Evolutionary conservation across 768 basidiomycete genomes (phyloP), one percentile per base, ranked within the genome.

Genomic region (Mrakia frigida): DNA sequence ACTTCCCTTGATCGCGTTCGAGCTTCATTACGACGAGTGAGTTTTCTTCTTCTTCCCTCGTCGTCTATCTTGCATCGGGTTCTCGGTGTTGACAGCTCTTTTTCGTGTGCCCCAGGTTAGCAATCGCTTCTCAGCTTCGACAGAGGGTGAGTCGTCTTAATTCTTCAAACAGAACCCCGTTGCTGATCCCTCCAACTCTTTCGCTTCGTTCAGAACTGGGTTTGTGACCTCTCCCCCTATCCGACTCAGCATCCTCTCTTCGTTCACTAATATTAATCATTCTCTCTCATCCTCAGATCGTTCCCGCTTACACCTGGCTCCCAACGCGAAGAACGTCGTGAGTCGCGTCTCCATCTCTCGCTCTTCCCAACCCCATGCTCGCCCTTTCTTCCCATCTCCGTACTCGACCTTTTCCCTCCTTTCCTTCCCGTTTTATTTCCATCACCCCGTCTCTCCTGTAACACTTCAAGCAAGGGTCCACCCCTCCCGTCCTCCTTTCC

Each of bases 1-100:
- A n/a, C 72, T 80, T 23, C 80, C 80, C 7, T 35, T 80, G 31
- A 78, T 80, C 65, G 79, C 80, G 4, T 80, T 80, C 79, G 74
- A 74, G 65, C 70, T 35, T 4, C 79, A 80, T 50, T 80, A 78
- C 68, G 77, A 80, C 43, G 79, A 79, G 56, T 56, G 25, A 56
- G 56, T 28, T 50, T 11, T 52, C 50, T 18, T 56, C 56, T 46
- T 14, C 9, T 14, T 16, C 14, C 14, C 6, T 56, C 56, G 25
- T 7, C 7, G 1, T 28, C 56, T 4, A 0, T 25, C 56, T 28
- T 11, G 4, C n/a, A n/a, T 56, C 23, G 2, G 13, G 13, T 50
- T 14, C 46, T 50, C 46, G 0, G 1, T 21, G 39, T 5, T 5
- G 39, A 41, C 39, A 41, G n/a, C n/a, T n/a, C 18, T 50, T 6